Evolutionary conservation across 2,329 filamentous ascomycete genomes (phyloP).

Genomic region (Venturia effusa): DNA sequence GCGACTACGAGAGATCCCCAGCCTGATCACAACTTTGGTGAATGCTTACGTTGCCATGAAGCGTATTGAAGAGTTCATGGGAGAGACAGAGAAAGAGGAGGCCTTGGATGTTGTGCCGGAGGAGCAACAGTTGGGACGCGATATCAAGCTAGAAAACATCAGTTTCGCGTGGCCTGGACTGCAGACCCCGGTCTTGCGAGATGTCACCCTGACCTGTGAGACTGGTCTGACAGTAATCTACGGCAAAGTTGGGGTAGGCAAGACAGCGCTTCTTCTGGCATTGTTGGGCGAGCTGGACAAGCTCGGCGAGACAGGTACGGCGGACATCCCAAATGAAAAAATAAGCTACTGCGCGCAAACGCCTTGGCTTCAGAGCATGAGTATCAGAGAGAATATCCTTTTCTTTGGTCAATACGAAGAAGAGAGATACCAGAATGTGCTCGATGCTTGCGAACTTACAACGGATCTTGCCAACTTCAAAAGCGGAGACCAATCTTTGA

Average conservation of each 20-base stretch:
- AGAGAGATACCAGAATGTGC: constrained; percentile 53
- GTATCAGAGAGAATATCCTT: constrained; percentile 56
- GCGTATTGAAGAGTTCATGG: constrained; percentile 79
- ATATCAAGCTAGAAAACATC: constrained; percentile 37
- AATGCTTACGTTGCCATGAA: constrained; percentile 73
- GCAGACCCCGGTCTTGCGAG: constrained; percentile 40
- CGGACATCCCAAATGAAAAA: constrained; percentile 40
- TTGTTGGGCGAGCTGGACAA: constrained; percentile 49
- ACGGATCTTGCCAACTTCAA: constrained; percentile 53
- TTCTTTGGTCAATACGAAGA: constrained; percentile 60
- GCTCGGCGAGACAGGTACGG: constrained; percentile 31
- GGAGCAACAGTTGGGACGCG: constrained; percentile 16
- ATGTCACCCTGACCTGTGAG: constrained; percentile 44
- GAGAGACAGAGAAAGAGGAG: constrained; percentile 60
- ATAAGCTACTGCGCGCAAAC: constrained; percentile 55
- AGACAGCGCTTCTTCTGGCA: constrained; percentile 49
- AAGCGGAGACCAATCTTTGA: constrained; percentile 50
- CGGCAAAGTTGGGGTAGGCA: constrained; percentile 53
- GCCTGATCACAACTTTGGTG: constrained; percentile 62
- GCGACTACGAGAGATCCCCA: constrained; percentile 63
- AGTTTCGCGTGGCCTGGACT: constrained; percentile 63
- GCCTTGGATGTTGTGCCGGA: constrained; percentile 15
- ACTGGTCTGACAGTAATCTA: constrained; percentile 43
- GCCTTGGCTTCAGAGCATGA: constrained; percentile 61
- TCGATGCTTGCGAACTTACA: constrained; percentile 51